phyloP scores from a whole-genome alignment of 2,329 filamentous ascomycete genomes.

The Myriosclerotinia duriaeana region DNA sequence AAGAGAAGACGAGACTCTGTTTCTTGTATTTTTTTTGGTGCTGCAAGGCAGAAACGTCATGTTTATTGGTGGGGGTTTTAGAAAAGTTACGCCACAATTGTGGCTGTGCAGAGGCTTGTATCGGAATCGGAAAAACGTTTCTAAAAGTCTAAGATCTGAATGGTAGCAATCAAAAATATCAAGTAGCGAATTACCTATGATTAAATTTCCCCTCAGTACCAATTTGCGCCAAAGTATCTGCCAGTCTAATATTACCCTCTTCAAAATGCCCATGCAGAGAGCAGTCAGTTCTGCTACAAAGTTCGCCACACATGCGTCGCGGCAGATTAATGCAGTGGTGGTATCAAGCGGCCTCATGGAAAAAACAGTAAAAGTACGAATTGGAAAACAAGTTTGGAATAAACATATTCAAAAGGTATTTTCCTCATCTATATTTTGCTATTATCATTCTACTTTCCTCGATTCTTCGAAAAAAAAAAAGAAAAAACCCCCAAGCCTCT shows the following conservation, averaged over 20 bases:
- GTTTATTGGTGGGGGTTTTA: conserved; percentile 7
- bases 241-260: background rate
- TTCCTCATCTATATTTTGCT: background rate
- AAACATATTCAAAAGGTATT: conserved; percentile 68
- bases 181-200: background rate
- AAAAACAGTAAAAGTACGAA: conserved; percentile 75
- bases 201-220: background rate
- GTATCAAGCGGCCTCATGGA: conserved; percentile 75
- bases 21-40: background rate
- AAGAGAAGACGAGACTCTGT: background rate
- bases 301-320: background rate
- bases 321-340: conserved; percentile 53
- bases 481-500: background rate
- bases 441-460: background rate
- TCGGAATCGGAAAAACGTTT: conserved; percentile 21
- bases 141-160: conserved; percentile 9
- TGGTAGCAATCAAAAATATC: background rate
- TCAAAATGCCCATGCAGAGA: conserved; percentile 14
- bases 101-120: background rate
- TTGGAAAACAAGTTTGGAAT: conserved; percentile 72
- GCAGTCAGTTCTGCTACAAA: background rate
- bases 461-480: background rate
- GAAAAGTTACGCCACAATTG: conserved; percentile 1
- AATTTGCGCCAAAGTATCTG: background rate
- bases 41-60: conserved; percentile 20